phyloP scores from a whole-genome alignment of 2,329 filamentous ascomycete species.

The Microascus cirrosus region DNA sequence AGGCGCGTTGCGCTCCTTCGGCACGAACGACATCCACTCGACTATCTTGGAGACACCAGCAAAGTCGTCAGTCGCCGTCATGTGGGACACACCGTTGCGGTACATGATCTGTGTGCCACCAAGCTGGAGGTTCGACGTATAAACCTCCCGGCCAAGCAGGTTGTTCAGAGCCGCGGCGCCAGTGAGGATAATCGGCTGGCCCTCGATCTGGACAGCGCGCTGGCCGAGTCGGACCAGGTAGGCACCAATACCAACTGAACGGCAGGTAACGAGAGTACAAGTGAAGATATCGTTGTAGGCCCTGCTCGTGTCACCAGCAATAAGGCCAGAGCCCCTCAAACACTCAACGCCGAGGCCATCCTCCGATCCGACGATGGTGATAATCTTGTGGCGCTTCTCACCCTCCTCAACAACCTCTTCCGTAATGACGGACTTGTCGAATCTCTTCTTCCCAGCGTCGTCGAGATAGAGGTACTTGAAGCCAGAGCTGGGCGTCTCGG shows the following conservation, averaged over 20 bases:
- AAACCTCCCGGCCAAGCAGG: slow-evolving; percentile 92
- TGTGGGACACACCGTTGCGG: slow-evolving; percentile 98
- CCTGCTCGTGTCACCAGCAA: slow-evolving; percentile 91
- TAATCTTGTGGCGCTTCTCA: slow-evolving; percentile 87
- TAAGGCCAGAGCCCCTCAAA: slow-evolving; percentile 90
- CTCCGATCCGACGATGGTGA: slow-evolving; percentile 84
- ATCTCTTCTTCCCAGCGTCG: slow-evolving; percentile 73
- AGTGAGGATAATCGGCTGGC: slow-evolving; percentile 96
- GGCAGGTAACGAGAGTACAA: slow-evolving; percentile 91
- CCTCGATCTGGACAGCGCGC: slow-evolving; percentile 97
- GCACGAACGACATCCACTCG: slow-evolving; percentile 94
- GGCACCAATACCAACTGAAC: slow-evolving; percentile 97
- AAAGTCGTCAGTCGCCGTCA: slow-evolving; percentile 96
- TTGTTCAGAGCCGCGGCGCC: slow-evolving; percentile 98
- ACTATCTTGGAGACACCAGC: slow-evolving; percentile 97
- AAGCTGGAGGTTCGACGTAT: slow-evolving; percentile 97
- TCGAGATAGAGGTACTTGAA: slow-evolving; percentile 98
- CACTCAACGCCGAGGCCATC: slow-evolving; percentile 97
- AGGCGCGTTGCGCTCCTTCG: slow-evolving; percentile 86
- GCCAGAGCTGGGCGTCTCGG: slow-evolving; percentile 66
- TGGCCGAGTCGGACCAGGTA: slow-evolving; percentile 97
- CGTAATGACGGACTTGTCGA: slow-evolving; percentile 65
- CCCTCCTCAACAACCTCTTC: slow-evolving; percentile 78
- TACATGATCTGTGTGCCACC: slow-evolving; percentile 99
- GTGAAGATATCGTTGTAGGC: slow-evolving; percentile 99